A percentile compares a stretch with the other conserved stretches of the same genome.
These are phyloP conservation scores for Nitzschia palea DNA, from an alignment of 108 stramenopile species.

Conservation along the genomic window DNA sequence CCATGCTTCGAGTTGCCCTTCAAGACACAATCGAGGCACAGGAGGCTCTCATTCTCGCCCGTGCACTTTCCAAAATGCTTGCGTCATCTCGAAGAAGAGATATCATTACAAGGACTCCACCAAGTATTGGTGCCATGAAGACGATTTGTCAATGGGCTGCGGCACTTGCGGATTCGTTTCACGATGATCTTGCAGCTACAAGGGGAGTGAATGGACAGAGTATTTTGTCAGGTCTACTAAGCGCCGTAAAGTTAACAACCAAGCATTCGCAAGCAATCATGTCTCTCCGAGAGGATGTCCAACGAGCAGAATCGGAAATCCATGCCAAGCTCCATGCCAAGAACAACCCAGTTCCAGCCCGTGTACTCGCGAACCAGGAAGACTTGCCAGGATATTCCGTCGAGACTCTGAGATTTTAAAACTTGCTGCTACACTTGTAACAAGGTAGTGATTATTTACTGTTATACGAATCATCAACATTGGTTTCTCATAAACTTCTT, in stretches of 20 bases:
- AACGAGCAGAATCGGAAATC: constrained; percentile 11
- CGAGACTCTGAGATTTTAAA: constrained; percentile 24
- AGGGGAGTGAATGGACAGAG: constrained; percentile 2
- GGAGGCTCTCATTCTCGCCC: constrained; percentile 30
- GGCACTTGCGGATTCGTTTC: constrained; percentile 34
- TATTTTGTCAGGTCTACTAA: constrained; percentile 3
- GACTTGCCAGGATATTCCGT: constrained; percentile 36
- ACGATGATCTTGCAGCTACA: constrained; percentile 14
- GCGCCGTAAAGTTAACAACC: constrained; percentile 1
- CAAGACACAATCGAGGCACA: constrained; percentile 2
- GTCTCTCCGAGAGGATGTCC: constrained; percentile 19
- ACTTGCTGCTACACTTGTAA: too few relatives aligned
- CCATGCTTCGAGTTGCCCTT: constrained; percentile 37
- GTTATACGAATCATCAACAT: neutral
- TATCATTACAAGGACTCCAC: neutral
- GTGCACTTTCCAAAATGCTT: constrained; percentile 21
- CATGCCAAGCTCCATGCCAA: neutral
- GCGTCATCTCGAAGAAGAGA: neutral
- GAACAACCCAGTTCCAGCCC: constrained; percentile 1
- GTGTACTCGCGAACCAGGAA: constrained; percentile 1
- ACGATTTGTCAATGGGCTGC: constrained; percentile 37
- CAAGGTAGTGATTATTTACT: too few relatives aligned
- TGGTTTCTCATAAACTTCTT: neutral
- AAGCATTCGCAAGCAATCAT: constrained; percentile 33
- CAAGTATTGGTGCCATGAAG: neutral